phyloP scores from a whole-genome alignment of 179 eudicot species.

The Silene coronaria region DNA sequence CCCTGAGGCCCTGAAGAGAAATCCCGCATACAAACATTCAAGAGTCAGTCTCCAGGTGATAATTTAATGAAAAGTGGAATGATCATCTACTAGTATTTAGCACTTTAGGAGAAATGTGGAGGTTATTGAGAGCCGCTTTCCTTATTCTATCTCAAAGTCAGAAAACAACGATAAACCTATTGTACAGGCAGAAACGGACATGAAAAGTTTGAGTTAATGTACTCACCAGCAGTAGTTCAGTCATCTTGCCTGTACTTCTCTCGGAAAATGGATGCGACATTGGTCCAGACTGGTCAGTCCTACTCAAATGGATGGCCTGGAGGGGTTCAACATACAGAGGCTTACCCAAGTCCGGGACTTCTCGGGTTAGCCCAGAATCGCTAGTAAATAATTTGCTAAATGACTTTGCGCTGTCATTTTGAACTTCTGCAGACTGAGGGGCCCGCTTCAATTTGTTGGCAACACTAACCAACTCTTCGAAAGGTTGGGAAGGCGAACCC shows the following conservation, averaged over 20 bases:
- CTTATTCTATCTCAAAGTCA: background rate
- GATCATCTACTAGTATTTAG: too few relatives aligned
- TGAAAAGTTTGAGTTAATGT: background rate
- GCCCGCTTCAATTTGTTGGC: conserved; percentile 29
- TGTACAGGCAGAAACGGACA: background rate
- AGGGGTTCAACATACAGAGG: conserved; percentile 60
- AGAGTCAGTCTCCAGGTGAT: background rate
- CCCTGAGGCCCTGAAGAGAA: background rate
- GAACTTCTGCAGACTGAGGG: conserved; percentile 24
- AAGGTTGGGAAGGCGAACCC: conserved; percentile 27
- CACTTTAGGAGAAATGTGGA: too few relatives aligned
- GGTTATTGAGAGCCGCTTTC: too few relatives aligned
- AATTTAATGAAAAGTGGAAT: background rate
- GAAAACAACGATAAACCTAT: background rate
- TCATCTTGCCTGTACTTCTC: conserved; percentile 70
- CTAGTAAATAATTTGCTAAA: conserved; percentile 25
- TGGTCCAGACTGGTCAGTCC: conserved; percentile 26
- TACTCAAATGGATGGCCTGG: conserved; percentile 38
- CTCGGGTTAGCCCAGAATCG: conserved; percentile 28
- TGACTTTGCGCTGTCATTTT: conserved; percentile 26
- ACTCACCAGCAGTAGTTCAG: conserved; percentile 74
- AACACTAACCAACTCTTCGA: conserved; percentile 30
- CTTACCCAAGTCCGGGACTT: conserved; percentile 39
- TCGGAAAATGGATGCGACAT: conserved; percentile 33
- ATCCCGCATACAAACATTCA: background rate